These are phyloP conservation scores for Cercospora canescens DNA, from an alignment of 2,329 filamentous ascomycete genomes.

Conservation along the genomic window DNA sequence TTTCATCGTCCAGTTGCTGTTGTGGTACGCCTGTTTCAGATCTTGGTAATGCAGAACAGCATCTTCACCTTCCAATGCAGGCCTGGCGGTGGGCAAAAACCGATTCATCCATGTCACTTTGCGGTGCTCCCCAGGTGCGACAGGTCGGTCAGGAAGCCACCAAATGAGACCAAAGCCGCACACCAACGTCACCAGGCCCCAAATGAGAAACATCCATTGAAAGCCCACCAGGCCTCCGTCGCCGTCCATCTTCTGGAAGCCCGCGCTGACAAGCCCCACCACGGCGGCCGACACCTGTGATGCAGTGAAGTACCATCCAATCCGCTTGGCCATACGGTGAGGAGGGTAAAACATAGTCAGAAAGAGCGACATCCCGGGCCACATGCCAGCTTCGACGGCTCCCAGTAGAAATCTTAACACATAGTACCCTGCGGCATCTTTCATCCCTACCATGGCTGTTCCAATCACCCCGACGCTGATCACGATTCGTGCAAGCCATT, in stretches of 20 bases:
- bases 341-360: constrained; percentile 90
- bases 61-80: constrained; percentile 75
- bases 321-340: constrained; percentile 80
- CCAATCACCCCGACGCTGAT: constrained; percentile 84
- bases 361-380: constrained; percentile 94
- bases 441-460: constrained; percentile 78
- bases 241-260: constrained; percentile 90
- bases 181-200: constrained; percentile 72
- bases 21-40: constrained; percentile 76
- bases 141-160: constrained; percentile 86
- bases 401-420: constrained; percentile 83
- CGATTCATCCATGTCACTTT: constrained; percentile 55
- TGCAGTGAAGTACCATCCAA: constrained; percentile 87
- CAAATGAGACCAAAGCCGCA: constrained; percentile 75
- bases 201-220: constrained; percentile 91
- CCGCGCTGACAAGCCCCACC: constrained; percentile 84
- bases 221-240: constrained; percentile 74
- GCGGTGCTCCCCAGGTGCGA: constrained; percentile 66
- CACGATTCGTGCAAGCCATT: constrained; percentile 92
- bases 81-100: constrained; percentile 68
- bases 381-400: constrained; percentile 88
- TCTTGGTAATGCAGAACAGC: constrained; percentile 81
- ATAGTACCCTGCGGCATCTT: constrained; percentile 81
- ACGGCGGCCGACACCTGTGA: constrained; percentile 86
- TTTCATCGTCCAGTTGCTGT: constrained; percentile 68